Evolutionary conservation across 805 yeast species (phyloP), one percentile per base, ranked within the genome.

Genomic region (Metschnikowia lunata): DNA sequence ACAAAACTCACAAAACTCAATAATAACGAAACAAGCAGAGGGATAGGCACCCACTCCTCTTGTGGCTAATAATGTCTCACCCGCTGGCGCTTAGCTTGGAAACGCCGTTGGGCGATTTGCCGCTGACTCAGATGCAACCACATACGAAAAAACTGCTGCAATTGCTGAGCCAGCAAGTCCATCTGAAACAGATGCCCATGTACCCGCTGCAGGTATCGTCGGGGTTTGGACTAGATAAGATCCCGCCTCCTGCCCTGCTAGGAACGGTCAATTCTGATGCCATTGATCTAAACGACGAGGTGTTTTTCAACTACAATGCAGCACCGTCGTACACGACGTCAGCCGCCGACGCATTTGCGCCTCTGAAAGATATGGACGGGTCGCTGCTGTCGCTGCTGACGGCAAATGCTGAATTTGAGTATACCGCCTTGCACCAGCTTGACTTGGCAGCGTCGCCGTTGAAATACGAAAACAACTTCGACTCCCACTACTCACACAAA

Each of bases 281-380:
- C 18, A 40, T 59, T 29, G 59, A 55, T 43, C 43, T 59, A 26
- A 59, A 59, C 43, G 63, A 59, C 44, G 63, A 59, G 44, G 48
- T 59, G 8, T 59, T 59, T 42, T 57, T 59, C 49, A 51, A 48
- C 43, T 45, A 51, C 35, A 39, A 50, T 14, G 9, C 42, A 26
- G 27, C 12, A 26, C 43, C 47, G 7, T 15, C 40, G 14, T 37
- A 39, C 18, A 43, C 47, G 8, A 36, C 43, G 30, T 23, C 49
- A 27, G 39, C 37, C 14, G 27, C 26, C 26, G 44, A 35, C 37
- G 27, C 48, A 11, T 42, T 36, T 15, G 35, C 40, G 13, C 38
- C 37, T 13, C 32, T 18, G 29, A 26, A 9, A 23, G 39, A 28
- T 8, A 32, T 10, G n/a, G 39, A 23, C 12, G 26, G 28, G 4